Percentiles rank a stretch among this genome's conserved stretches.
These are phyloP conservation scores for Cryptosporidium canis DNA, from an alignment of 169 alveolate genomes.

Conservation along the genomic window DNA sequence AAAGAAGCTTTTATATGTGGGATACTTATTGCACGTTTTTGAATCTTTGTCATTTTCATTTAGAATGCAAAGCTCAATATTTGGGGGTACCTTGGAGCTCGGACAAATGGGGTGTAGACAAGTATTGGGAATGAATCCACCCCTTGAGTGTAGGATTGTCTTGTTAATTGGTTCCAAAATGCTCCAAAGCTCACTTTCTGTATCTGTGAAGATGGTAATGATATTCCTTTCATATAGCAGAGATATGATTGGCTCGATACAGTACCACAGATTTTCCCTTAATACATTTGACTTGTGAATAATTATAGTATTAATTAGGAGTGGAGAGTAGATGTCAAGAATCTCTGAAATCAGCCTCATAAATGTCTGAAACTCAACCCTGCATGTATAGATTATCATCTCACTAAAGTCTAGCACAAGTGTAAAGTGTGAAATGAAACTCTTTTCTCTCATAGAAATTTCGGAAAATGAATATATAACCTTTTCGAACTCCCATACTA, in stretches of 20 bases:
- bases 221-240: neutral
- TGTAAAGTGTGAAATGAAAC: conserved; percentile 39
- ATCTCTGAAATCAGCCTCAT: conserved; percentile 31
- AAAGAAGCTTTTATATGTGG: conserved; percentile 34
- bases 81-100: conserved; percentile 12
- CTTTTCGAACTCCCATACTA: conserved; percentile 54
- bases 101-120: conserved; percentile 49
- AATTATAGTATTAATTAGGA: conserved; percentile 19
- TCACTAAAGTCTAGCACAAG: conserved; percentile 42
- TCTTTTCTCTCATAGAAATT: conserved; percentile 20
- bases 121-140: conserved; percentile 51
- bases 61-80: neutral
- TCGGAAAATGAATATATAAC: conserved; percentile 41
- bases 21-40: neutral
- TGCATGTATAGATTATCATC: conserved; percentile 7
- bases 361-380: conserved; percentile 54
- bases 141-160: conserved; percentile 56
- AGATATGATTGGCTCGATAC: conserved; percentile 15
- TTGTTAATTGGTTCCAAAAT: conserved; percentile 5
- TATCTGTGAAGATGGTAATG: conserved; percentile 28
- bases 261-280: conserved; percentile 33
- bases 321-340: conserved; percentile 53
- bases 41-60: neutral
- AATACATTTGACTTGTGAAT: conserved; percentile 42
- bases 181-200: conserved; percentile 31